These are phyloP conservation scores for Podila verticillata DNA, from an alignment of 192 early-diverging fungal genomes.

Conservation along the genomic window DNA sequence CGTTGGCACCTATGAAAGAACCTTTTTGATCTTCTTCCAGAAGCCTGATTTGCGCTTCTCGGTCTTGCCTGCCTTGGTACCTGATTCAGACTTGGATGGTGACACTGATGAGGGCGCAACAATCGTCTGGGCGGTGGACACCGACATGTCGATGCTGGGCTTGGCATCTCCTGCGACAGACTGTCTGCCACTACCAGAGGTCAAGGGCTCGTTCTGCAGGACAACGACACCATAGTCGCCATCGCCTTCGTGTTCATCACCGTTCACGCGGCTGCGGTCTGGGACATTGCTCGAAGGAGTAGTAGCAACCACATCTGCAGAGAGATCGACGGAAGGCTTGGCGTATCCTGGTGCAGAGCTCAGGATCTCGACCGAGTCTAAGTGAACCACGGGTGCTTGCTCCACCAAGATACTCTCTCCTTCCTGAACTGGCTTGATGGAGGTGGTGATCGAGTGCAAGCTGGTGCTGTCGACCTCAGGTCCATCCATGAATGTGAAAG, in stretches of 20 bases:
- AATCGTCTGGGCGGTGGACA: neutral
- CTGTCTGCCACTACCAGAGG: neutral
- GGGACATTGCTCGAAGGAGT: too few relatives aligned
- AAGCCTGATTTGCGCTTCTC: constrained; percentile 34
- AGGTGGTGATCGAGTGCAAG: constrained; percentile 29
- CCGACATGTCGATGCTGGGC: constrained; percentile 3
- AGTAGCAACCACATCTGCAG: neutral
- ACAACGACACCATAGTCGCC: neutral
- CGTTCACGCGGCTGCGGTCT: neutral
- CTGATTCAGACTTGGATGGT: neutral
- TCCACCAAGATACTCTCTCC: constrained; percentile 33
- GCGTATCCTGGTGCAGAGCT: constrained; percentile 5
- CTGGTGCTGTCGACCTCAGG: constrained; percentile 22
- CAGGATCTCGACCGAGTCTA: constrained; percentile 1
- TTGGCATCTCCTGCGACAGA: neutral
- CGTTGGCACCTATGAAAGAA: constrained; percentile 9
- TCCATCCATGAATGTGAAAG: constrained; percentile 18
- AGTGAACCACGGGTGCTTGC: constrained; percentile 10
- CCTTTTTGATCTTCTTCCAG: constrained; percentile 50
- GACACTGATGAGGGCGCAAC: neutral
- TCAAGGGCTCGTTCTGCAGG: constrained; percentile 7
- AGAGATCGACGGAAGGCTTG: constrained; percentile 13
- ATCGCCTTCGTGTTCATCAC: constrained; percentile 6
- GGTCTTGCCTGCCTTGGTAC: constrained; percentile 7
- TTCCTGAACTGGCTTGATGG: constrained; percentile 20